Percentiles rank a stretch among this genome's conserved stretches.
These are phyloP conservation scores for Ambrosiella beaveri DNA, from an alignment of 2,329 filamentous ascomycete genomes.

Conservation along the genomic window DNA sequence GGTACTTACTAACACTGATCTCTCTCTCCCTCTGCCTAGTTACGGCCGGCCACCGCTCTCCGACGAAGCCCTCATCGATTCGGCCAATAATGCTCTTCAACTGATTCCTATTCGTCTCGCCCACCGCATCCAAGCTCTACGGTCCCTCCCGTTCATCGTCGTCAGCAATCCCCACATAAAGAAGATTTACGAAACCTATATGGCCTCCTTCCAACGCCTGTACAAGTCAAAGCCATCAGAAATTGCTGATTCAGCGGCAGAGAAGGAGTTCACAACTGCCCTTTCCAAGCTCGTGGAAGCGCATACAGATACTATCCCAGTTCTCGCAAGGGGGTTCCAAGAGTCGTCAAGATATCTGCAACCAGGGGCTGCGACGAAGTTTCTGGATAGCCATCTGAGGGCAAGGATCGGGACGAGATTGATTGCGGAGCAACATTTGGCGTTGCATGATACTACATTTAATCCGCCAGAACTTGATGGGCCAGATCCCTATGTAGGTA, in stretches of 20 bases:
- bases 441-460: slow-evolving; percentile 51
- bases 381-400: slow-evolving; percentile 83
- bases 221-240: slow-evolving; percentile 7
- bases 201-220: slow-evolving; percentile 66
- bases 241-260: slow-evolving; percentile 35
- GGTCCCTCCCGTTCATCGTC: slow-evolving; percentile 91
- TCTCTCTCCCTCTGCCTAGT: slow-evolving; percentile 21
- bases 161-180: slow-evolving; percentile 94
- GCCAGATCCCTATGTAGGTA: slow-evolving; percentile 62
- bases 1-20: background rate
- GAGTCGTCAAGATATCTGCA: slow-evolving; percentile 86
- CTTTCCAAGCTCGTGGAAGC: slow-evolving; percentile 92
- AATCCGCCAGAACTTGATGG: slow-evolving; percentile 32
- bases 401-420: slow-evolving; percentile 86
- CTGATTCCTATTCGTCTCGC: slow-evolving; percentile 84
- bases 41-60: slow-evolving; percentile 73
- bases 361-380: slow-evolving; percentile 66
- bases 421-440: slow-evolving; percentile 93
- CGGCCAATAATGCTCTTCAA: slow-evolving; percentile 87
- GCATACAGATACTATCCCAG: slow-evolving; percentile 85
- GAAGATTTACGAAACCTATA: slow-evolving; percentile 89
- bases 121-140: slow-evolving; percentile 79
- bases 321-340: slow-evolving; percentile 78
- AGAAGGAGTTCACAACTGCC: slow-evolving; percentile 79
- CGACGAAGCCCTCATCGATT: slow-evolving; percentile 62